Evolutionary conservation across 169 alveolate species (phyloP).

Genomic region (Fabrea salina): DNA sequence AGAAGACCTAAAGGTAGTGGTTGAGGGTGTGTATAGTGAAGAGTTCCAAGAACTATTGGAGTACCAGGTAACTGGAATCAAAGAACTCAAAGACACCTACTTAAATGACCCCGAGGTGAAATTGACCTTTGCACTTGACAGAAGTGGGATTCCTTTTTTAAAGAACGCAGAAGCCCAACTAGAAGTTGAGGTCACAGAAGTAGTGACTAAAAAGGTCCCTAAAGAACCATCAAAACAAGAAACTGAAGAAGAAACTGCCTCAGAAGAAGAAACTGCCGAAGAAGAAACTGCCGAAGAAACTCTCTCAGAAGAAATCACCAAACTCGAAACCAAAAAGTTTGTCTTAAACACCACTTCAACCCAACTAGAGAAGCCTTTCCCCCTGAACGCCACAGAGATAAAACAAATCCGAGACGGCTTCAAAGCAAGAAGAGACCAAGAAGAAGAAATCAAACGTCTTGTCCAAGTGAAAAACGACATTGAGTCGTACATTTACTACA

Average conservation of each 20-base stretch:
- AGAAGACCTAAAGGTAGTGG: not conserved
- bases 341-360: not conserved
- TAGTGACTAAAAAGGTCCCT: not conserved
- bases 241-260: not conserved
- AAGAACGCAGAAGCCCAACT: not conserved
- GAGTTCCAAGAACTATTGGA: not conserved
- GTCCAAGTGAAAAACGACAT: constrained; percentile 21
- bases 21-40: not conserved
- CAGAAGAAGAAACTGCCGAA: not conserved
- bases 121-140: not conserved
- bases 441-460: not conserved
- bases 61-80: not conserved
- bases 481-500: constrained; percentile 21
- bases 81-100: not conserved
- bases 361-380: not conserved
- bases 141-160: not conserved
- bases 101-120: not conserved
- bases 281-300: not conserved
- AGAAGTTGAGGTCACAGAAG: not conserved
- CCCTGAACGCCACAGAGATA: not conserved
- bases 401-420: not conserved
- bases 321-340: not conserved
- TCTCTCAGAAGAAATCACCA: not conserved
- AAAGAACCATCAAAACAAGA: not conserved
- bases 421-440: not conserved